phyloP scores from a whole-genome alignment of 352 stramenopile species.

The Phytophthora megakarya region DNA sequence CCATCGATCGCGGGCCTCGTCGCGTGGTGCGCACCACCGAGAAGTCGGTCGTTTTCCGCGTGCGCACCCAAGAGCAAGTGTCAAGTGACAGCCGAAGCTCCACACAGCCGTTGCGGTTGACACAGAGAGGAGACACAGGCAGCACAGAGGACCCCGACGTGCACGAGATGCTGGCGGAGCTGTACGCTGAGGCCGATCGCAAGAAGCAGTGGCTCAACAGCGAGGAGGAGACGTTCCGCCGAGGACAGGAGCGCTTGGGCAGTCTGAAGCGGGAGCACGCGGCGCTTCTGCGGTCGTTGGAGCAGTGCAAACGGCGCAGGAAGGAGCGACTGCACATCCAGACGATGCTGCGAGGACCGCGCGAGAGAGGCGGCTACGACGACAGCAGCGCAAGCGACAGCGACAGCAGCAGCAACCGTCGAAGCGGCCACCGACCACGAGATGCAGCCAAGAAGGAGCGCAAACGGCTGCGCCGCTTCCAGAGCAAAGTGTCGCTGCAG shows the following conservation, averaged over 20 bases:
- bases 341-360: constrained; percentile 33
- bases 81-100: constrained; percentile 9
- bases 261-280: constrained; percentile 48
- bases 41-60: constrained; percentile 39
- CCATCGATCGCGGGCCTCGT: neutral
- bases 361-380: constrained; percentile 10
- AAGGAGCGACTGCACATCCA: constrained; percentile 43
- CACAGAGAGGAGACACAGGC: neutral
- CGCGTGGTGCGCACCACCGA: constrained; percentile 30
- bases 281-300: constrained; percentile 38
- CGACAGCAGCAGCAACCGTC: constrained; percentile 17
- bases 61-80: constrained; percentile 34
- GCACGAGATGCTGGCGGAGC: constrained; percentile 36
- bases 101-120: constrained; percentile 12
- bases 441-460: constrained; percentile 48
- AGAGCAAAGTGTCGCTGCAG: constrained; percentile 50
- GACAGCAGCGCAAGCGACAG: constrained; percentile 16
- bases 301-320: constrained; percentile 45
- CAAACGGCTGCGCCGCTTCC: constrained; percentile 46
- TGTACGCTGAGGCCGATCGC: constrained; percentile 33
- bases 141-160: constrained; percentile 30
- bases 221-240: constrained; percentile 40
- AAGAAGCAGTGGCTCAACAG: constrained; percentile 44
- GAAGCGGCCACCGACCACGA: constrained; percentile 8
- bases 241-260: constrained; percentile 33